These are phyloP conservation scores for Hirschfeldia incana DNA, from an alignment of 345 rosid genomes.

Conservation along the genomic window DNA sequence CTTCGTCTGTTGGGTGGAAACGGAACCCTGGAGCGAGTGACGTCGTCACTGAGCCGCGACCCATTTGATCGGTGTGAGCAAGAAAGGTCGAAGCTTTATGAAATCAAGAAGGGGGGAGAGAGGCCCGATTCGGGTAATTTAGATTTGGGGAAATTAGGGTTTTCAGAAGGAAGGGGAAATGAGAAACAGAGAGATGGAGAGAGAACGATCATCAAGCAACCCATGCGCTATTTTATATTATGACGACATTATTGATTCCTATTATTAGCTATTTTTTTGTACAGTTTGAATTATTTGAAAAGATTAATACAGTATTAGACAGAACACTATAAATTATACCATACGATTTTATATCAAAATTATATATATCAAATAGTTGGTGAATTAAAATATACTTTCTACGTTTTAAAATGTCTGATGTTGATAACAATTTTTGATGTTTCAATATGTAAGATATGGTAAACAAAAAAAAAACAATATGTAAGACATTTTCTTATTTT, in stretches of 20 bases:
- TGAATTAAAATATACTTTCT: too few species aligned
- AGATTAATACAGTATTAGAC: background rate
- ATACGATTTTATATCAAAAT: too few species aligned
- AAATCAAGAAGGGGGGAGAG: background rate
- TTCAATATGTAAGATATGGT: too few species aligned
- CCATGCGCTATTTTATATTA: too few species aligned
- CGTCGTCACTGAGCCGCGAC: slow-evolving; percentile 51
- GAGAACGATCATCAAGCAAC: background rate
- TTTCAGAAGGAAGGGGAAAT: slow-evolving; percentile 23
- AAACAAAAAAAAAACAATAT: too few species aligned
- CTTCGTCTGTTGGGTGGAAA: slow-evolving; percentile 95
- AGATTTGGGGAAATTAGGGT: slow-evolving; percentile 29
- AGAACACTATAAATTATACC: background rate
- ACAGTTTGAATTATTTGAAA: background rate
- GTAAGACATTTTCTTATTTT: too few species aligned
- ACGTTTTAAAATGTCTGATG: too few species aligned
- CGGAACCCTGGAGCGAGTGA: slow-evolving; percentile 94
- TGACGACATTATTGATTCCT: background rate
- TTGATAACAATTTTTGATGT: too few species aligned
- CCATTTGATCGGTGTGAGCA: slow-evolving; percentile 45
- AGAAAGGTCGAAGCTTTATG: slow-evolving; percentile 7
- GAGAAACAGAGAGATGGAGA: background rate
- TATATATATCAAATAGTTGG: too few species aligned
- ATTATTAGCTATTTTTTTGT: background rate
- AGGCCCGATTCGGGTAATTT: background rate